Evolutionary conservation across 257 asterid species (phyloP).

Genomic region (Datura wrightii): DNA sequence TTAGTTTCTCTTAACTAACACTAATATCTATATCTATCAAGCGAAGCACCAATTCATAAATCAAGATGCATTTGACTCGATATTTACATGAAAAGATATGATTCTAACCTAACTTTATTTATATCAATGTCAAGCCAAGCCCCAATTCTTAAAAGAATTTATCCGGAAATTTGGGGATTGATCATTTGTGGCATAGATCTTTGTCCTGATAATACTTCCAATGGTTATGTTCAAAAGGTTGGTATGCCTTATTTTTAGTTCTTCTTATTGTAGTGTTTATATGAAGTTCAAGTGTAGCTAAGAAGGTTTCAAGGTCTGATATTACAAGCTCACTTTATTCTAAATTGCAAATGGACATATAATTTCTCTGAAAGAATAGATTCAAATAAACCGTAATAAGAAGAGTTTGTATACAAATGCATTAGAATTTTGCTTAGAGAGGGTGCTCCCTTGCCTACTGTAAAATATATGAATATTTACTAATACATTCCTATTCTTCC

Average conservation of each 20-base stretch:
- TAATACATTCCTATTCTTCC: too few relatives aligned
- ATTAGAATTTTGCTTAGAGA: too few relatives aligned
- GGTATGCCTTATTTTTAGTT: background rate
- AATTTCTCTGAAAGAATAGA: too few relatives aligned
- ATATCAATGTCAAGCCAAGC: background rate
- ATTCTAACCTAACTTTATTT: slow-evolving; percentile 8
- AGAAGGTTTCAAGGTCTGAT: too few relatives aligned
- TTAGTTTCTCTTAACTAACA: background rate
- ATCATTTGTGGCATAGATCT: background rate
- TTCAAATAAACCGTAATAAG: too few relatives aligned
- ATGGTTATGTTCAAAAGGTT: background rate
- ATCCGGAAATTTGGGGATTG: background rate
- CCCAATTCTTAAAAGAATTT: background rate
- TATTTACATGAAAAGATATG: background rate
- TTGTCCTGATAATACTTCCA: background rate
- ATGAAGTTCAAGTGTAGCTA: too few relatives aligned
- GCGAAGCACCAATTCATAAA: background rate
- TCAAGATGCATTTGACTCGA: background rate
- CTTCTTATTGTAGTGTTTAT: background rate
- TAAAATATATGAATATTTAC: too few relatives aligned
- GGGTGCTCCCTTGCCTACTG: too few relatives aligned
- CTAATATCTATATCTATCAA: background rate
- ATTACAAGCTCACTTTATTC: too few relatives aligned
- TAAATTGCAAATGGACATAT: too few relatives aligned
- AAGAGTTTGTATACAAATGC: too few relatives aligned